Evolutionary conservation across 805 yeast species (phyloP).

Genomic region (Peterozyma xylosa): DNA sequence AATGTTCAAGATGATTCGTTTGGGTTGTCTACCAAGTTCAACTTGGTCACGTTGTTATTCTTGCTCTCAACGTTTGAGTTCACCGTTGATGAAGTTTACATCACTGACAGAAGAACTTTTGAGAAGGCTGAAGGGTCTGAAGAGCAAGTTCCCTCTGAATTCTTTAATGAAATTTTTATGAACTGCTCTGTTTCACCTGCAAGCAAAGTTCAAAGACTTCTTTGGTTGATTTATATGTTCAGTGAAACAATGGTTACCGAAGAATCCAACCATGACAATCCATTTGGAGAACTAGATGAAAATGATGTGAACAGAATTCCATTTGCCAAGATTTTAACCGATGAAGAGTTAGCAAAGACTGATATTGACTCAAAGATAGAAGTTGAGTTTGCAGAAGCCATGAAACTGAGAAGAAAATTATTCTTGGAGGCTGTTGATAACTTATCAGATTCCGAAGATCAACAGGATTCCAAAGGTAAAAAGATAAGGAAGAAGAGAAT

Average conservation of each 20-base stretch:
- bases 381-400: slow-evolving; percentile 36
- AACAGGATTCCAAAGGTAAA: slow-evolving; percentile 4
- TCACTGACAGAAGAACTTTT: slow-evolving; percentile 4
- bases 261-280: slow-evolving; percentile 29
- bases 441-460: slow-evolving; percentile 2
- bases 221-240: slow-evolving; percentile 80
- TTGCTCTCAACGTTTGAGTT: slow-evolving; percentile 59
- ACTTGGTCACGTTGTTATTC: slow-evolving; percentile 52
- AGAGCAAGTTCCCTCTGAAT: slow-evolving; percentile 6
- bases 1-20: neutral
- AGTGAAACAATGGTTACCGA: slow-evolving; percentile 62
- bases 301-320: slow-evolving; percentile 8
- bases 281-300: slow-evolving; percentile 14
- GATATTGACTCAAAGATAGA: slow-evolving; percentile 44
- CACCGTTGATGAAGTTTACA: slow-evolving; percentile 33
- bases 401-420: slow-evolving; percentile 34
- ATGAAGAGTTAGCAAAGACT: slow-evolving; percentile 16
- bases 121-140: slow-evolving; percentile 9
- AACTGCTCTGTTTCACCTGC: slow-evolving; percentile 51
- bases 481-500: slow-evolving; percentile 16
- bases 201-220: slow-evolving; percentile 62
- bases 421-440: slow-evolving; percentile 32
- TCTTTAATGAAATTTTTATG: slow-evolving; percentile 71
- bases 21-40: slow-evolving; percentile 1
- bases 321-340: slow-evolving; percentile 22